Evolutionary conservation across 805 yeast genomes (phyloP).

Genomic region (Candida rishiriensis): DNA sequence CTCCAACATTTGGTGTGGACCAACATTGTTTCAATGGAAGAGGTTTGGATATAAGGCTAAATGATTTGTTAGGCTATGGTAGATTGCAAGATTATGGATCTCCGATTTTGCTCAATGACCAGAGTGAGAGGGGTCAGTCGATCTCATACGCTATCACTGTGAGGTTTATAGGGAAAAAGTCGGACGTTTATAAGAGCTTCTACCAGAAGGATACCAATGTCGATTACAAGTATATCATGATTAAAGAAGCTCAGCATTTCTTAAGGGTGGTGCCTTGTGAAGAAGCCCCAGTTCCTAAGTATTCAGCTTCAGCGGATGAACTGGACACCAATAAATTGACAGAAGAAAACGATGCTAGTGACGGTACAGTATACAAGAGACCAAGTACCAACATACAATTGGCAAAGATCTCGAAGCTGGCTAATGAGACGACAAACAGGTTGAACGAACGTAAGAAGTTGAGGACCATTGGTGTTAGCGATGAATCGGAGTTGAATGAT

Average conservation of each 20-base stretch:
- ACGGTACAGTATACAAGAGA: neutral
- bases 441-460: conserved; percentile 14
- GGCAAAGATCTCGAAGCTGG: conserved; percentile 10
- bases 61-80: conserved; percentile 51
- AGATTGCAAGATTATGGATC: conserved; percentile 45
- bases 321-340: neutral
- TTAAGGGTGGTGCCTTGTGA: conserved; percentile 19
- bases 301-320: conserved; percentile 2
- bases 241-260: conserved; percentile 18
- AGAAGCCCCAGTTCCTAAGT: conserved; percentile 14
- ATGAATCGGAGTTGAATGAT: conserved; percentile 12
- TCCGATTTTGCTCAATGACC: conserved; percentile 47
- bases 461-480: conserved; percentile 16
- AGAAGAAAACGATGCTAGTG: no score
- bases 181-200: conserved; percentile 7
- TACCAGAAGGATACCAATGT: conserved; percentile 5
- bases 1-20: conserved; percentile 38
- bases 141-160: conserved; percentile 49
- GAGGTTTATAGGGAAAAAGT: conserved; percentile 40
- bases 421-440: conserved; percentile 10
- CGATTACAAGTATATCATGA: conserved; percentile 15
- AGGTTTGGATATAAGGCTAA: conserved; percentile 23
- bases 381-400: conserved; percentile 16
- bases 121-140: conserved; percentile 37
- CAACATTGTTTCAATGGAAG: conserved; percentile 22